Conservation (phyloP, 768 basidiomycete genomes). For the Termitomyces sp. region DNA sequence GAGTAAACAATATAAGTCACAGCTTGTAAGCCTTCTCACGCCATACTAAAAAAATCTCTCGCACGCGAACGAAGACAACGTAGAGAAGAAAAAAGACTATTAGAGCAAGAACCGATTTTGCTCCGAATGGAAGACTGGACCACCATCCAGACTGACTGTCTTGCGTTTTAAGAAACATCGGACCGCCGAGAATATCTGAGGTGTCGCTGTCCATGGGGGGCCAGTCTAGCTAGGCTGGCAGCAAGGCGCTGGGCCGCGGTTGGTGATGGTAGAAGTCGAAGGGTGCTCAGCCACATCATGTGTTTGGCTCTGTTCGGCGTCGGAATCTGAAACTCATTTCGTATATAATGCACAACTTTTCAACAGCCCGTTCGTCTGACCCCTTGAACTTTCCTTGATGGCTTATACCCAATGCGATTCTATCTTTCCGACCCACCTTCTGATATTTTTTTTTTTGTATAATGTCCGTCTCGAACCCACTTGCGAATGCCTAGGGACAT, state of each 20-base stretch:
- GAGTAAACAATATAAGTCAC: slow-evolving; percentile 34
- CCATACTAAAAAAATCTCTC: slow-evolving; percentile 50
- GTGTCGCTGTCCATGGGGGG: slow-evolving; percentile 60
- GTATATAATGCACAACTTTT: slow-evolving; percentile 8
- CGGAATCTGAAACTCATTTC: slow-evolving; percentile 17
- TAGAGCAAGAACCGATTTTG: slow-evolving; percentile 32
- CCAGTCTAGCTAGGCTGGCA: slow-evolving; percentile 19
- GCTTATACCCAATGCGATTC: slow-evolving; percentile 10
- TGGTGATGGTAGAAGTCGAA: slow-evolving; percentile 34
- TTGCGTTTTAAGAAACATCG: slow-evolving; percentile 35
- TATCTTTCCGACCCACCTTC: neutral
- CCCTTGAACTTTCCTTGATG: neutral
- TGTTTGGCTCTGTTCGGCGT: slow-evolving; percentile 31
- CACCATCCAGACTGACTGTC: slow-evolving; percentile 24
- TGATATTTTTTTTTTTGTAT: slow-evolving; percentile 12
- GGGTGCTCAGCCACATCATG: slow-evolving; percentile 25
- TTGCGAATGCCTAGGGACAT: slow-evolving; percentile 74
- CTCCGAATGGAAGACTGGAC: slow-evolving; percentile 36
- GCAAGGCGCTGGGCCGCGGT: slow-evolving; percentile 26
- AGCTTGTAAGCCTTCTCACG: slow-evolving; percentile 62
- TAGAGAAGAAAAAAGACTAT: slow-evolving; percentile 34
- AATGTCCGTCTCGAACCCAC: too few species aligned
- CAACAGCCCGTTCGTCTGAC: neutral
- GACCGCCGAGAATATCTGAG: slow-evolving; percentile 69
- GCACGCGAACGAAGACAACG: slow-evolving; percentile 32